Conservation (phyloP, 2,329 filamentous ascomycete genomes). For the Colletotrichum sp. region DNA sequence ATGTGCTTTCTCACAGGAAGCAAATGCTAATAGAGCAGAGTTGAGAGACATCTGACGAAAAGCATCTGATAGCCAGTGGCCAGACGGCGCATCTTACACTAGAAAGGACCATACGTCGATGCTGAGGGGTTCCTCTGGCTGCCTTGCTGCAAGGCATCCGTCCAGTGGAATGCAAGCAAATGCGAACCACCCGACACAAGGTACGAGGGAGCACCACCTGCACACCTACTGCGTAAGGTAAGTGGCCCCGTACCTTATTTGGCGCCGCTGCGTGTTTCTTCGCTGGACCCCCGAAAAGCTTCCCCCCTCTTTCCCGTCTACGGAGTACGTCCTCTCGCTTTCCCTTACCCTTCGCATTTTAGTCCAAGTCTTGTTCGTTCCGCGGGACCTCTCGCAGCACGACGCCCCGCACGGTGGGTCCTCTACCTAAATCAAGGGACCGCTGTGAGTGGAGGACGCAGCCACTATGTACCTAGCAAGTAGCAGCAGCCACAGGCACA, state of each 20-base stretch:
- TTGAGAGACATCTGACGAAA: not conserved
- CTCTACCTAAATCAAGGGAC: not conserved
- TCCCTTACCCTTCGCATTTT: not conserved
- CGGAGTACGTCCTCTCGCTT: not conserved
- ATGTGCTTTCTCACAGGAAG: not conserved
- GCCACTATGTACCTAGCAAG: not conserved
- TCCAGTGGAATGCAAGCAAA: not conserved
- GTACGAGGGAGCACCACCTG: not conserved
- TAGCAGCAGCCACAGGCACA: not conserved
- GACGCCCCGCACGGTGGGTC: not conserved
- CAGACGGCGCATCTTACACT: not conserved
- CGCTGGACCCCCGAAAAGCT: not conserved
- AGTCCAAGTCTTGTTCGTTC: not conserved
- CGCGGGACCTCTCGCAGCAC: not conserved
- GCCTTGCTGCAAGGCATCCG: not conserved
- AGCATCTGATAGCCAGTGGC: not conserved
- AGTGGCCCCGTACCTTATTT: not conserved
- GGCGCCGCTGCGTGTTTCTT: not conserved
- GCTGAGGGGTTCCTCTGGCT: not conserved
- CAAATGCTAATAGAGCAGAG: not conserved
- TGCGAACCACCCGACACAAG: not conserved
- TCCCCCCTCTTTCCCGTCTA: not conserved
- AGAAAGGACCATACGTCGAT: not conserved
- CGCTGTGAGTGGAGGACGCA: not conserved
- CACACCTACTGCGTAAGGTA: too few relatives aligned